phyloP scores from a whole-genome alignment of 2,329 filamentous ascomycete genomes.

The Alternaria panax region DNA sequence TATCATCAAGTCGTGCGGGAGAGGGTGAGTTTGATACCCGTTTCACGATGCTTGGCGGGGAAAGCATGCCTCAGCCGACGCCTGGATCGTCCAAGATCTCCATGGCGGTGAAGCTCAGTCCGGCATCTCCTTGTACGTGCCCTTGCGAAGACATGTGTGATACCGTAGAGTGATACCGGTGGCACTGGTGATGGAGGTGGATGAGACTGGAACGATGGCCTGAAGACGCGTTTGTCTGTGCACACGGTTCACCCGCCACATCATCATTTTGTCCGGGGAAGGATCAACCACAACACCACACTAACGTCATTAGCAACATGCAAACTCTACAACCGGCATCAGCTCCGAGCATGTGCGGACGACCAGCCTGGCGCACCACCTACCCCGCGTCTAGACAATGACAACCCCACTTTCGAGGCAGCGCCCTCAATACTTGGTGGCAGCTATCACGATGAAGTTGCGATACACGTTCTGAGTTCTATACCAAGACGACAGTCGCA shows the following conservation, averaged over 20 bases:
- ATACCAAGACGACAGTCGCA: neutral
- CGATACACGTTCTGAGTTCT: neutral
- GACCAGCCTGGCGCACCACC: neutral
- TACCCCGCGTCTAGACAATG: neutral
- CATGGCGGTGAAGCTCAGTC: neutral
- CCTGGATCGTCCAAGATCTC: neutral
- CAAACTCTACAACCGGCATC: neutral
- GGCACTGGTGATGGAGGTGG: neutral
- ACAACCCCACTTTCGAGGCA: neutral
- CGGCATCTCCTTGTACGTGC: neutral
- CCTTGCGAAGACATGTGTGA: neutral
- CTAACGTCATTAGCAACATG: neutral
- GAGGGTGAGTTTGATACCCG: slow-evolving; percentile 23
- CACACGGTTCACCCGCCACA: neutral
- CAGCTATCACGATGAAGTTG: neutral
- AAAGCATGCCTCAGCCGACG: slow-evolving; percentile 20
- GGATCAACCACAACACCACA: neutral
- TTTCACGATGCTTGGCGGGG: slow-evolving; percentile 30
- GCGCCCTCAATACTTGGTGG: neutral
- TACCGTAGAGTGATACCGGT: neutral
- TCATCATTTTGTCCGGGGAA: neutral
- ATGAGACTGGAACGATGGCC: neutral
- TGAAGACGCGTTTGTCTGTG: neutral
- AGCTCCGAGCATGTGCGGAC: neutral
- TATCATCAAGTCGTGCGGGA: slow-evolving; percentile 14